Evolutionary conservation across 441 rosid species (phyloP).

Genomic region (Monsonia emarginata): DNA sequence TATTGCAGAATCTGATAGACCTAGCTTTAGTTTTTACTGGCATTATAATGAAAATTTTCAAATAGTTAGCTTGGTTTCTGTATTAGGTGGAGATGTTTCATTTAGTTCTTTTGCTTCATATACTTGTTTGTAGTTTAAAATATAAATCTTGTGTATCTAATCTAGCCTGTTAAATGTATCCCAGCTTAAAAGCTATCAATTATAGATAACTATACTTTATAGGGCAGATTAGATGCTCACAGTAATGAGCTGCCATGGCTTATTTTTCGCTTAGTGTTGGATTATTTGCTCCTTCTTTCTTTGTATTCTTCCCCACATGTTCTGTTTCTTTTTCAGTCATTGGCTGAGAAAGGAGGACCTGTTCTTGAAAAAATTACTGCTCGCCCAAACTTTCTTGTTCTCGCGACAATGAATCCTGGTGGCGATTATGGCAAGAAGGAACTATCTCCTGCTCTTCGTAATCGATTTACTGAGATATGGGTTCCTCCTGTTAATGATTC

Average conservation of each 20-base stretch:
- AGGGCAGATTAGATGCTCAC: background rate
- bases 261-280: background rate
- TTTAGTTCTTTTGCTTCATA: background rate
- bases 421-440: slow-evolving; percentile 99
- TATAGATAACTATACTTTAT: too few relatives aligned
- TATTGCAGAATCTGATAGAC: background rate
- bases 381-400: slow-evolving; percentile 56
- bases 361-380: slow-evolving; percentile 68
- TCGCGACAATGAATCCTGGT: slow-evolving; percentile 99
- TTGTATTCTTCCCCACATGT: background rate
- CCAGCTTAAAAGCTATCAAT: too few relatives aligned
- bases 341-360: slow-evolving; percentile 95
- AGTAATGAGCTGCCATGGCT: background rate
- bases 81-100: background rate
- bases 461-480: slow-evolving; percentile 97
- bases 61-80: background rate
- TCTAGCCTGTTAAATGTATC: too few relatives aligned
- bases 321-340: slow-evolving; percentile 41
- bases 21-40: background rate
- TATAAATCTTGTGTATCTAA: too few relatives aligned
- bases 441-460: slow-evolving; percentile 92
- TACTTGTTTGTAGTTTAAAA: too few relatives aligned
- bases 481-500: slow-evolving; percentile 65
- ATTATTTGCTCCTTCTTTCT: slow-evolving; percentile 2
- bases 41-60: background rate